Percentiles rank a stretch among this genome's conserved stretches.
These are phyloP conservation scores for Mycena capillaripes DNA, from an alignment of 768 basidiomycete species.

Conservation along the genomic window DNA sequence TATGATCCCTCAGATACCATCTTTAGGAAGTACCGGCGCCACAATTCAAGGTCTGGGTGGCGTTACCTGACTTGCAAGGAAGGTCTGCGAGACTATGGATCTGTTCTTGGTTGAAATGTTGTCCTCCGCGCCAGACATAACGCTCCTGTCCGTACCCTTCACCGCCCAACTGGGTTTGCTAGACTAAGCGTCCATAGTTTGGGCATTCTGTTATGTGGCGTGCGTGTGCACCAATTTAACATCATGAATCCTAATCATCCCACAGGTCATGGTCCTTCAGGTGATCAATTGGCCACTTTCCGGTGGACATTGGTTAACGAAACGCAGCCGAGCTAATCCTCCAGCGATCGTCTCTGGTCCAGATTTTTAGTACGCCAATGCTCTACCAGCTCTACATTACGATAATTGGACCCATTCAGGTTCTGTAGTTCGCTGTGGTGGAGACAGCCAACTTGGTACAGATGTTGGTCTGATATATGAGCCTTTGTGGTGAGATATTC, in stretches of 20 bases:
- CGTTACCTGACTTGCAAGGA: too few relatives aligned
- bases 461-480: conserved; percentile 36
- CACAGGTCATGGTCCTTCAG: conserved; percentile 19
- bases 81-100: too few relatives aligned
- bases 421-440: conserved; percentile 29
- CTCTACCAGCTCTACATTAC: too few relatives aligned
- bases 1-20: too few relatives aligned
- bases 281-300: background rate
- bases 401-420: background rate
- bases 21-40: too few relatives aligned
- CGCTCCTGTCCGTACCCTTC: conserved; percentile 9
- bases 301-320: background rate
- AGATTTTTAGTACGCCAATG: conserved; percentile 4
- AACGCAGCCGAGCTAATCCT: too few relatives aligned
- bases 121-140: conserved; percentile 14
- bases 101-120: background rate
- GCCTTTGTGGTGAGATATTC: conserved; percentile 29
- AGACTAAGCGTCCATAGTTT: background rate
- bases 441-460: conserved; percentile 34
- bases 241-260: background rate
- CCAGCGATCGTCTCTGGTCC: conserved; percentile 33
- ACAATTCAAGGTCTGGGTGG: too few relatives aligned
- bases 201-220: conserved; percentile 27
- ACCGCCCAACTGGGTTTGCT: background rate
- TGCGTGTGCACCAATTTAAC: background rate